Percentiles rank a stretch among this genome's conserved stretches.
Conservation (phyloP, 306 rosid genomes). For the Delonix regia region DNA sequence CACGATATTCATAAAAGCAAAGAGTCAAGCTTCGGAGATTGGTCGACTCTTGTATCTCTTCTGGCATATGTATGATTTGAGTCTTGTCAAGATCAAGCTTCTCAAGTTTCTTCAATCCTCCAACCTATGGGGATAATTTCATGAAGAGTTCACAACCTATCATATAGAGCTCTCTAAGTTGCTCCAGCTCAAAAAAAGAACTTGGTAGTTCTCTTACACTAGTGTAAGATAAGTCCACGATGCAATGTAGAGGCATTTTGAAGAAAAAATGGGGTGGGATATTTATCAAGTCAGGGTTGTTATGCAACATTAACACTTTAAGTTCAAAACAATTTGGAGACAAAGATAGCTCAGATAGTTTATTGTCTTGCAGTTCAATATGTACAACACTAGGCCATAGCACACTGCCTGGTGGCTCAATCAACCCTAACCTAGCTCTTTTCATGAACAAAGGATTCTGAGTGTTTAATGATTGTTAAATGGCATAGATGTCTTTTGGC, state of each 20-base stretch:
- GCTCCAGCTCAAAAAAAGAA: slow-evolving; percentile 10
- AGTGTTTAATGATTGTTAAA: not conserved
- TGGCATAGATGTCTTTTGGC: slow-evolving; percentile 5
- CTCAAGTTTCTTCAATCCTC: slow-evolving; percentile 23
- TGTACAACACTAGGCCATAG: not conserved
- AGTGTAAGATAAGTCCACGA: slow-evolving; percentile 37
- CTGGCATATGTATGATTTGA: slow-evolving; percentile 13
- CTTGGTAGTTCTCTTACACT: slow-evolving; percentile 1
- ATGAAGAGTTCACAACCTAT: slow-evolving; percentile 27
- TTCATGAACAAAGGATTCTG: not conserved
- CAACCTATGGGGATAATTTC: slow-evolving; percentile 4
- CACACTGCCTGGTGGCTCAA: not conserved
- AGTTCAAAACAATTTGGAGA: slow-evolving; percentile 6
- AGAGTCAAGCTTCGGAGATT: slow-evolving; percentile 17
- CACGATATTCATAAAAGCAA: slow-evolving; percentile 12
- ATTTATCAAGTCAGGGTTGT: slow-evolving; percentile 17
- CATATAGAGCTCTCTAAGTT: slow-evolving; percentile 8
- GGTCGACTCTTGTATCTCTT: not conserved
- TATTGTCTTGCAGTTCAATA: slow-evolving; percentile 10
- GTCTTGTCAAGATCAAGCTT: slow-evolving; percentile 33
- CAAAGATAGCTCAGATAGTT: slow-evolving; percentile 29
- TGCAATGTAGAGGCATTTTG: slow-evolving; percentile 21
- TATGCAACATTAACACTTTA: not conserved
- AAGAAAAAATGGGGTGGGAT: slow-evolving; percentile 23
- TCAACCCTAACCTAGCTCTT: not conserved